These are phyloP conservation scores for Tolypocladium inflatum DNA, from an alignment of 2,329 filamentous ascomycete species.

Conservation along the genomic window DNA sequence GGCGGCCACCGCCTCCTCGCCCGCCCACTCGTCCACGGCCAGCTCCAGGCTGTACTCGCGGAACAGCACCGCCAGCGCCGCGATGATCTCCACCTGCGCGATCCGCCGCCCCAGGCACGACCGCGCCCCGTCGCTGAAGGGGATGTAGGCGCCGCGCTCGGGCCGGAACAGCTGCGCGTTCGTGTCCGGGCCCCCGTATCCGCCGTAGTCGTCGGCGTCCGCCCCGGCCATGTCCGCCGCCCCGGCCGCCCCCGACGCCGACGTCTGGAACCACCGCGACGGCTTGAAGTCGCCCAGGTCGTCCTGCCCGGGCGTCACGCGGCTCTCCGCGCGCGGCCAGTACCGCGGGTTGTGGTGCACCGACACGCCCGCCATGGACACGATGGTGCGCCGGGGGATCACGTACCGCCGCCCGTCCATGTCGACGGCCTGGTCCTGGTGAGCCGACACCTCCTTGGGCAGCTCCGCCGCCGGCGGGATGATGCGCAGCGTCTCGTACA, in stretches of 20 bases:
- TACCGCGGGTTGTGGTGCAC: slow-evolving; percentile 61
- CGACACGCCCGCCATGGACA: slow-evolving; percentile 47
- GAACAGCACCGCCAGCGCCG: slow-evolving; percentile 44
- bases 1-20: slow-evolving; percentile 36
- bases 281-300: slow-evolving; percentile 63
- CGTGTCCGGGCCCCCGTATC: slow-evolving; percentile 51
- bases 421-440: slow-evolving; percentile 44
- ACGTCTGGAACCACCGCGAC: slow-evolving; percentile 56
- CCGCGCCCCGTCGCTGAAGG: slow-evolving; percentile 49
- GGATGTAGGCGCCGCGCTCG: slow-evolving; percentile 44
- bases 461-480: slow-evolving; percentile 63
- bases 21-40: slow-evolving; percentile 51
- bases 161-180: slow-evolving; percentile 52
- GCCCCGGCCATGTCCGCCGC: slow-evolving; percentile 20
- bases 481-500: slow-evolving; percentile 69
- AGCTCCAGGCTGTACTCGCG: slow-evolving; percentile 59
- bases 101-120: slow-evolving; percentile 49
- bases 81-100: slow-evolving; percentile 49
- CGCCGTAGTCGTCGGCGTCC: slow-evolving; percentile 45
- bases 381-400: slow-evolving; percentile 44
- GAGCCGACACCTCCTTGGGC: slow-evolving; percentile 51
- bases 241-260: slow-evolving; percentile 10
- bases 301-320: slow-evolving; percentile 28
- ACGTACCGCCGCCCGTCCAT: slow-evolving; percentile 48
- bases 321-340: slow-evolving; percentile 50